Evolutionary conservation across 169 alveolate species (phyloP).

Genomic region (Eimeria maxima): DNA sequence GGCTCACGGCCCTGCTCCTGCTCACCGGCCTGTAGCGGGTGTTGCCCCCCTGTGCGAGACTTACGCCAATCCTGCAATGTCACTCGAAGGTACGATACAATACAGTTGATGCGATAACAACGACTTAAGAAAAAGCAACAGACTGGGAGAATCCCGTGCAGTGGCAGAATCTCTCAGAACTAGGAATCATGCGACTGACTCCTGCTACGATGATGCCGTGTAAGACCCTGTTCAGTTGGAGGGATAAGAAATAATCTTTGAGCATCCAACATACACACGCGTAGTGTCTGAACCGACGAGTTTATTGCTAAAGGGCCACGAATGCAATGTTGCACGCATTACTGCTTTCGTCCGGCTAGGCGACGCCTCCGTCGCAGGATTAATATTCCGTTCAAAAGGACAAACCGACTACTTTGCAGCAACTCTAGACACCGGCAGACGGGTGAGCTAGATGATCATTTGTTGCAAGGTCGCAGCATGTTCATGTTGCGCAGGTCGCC

Average conservation of each 20-base stretch:
- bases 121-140: neutral
- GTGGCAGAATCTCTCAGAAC: conserved; percentile 57
- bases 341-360: conserved; percentile 68
- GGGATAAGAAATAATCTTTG: neutral
- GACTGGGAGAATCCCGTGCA: conserved; percentile 77
- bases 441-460: neutral
- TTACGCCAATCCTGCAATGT: conserved; percentile 74
- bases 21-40: conserved; percentile 61
- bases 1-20: conserved; percentile 79
- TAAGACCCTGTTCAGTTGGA: neutral
- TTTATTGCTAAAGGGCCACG: conserved; percentile 65
- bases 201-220: conserved; percentile 53
- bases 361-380: conserved; percentile 67
- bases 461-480: neutral
- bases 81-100: conserved; percentile 55
- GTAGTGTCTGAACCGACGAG: conserved; percentile 56
- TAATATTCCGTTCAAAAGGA: conserved; percentile 71
- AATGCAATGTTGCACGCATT: conserved; percentile 67
- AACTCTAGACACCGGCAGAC: conserved; percentile 42
- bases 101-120: neutral
- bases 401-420: conserved; percentile 55
- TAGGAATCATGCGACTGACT: conserved; percentile 74
- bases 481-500: conserved; percentile 31
- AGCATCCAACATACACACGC: neutral
- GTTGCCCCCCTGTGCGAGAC: conserved; percentile 76